Evolutionary conservation across 345 rosid genomes (phyloP).

Genomic region (Populus davidiana): DNA sequence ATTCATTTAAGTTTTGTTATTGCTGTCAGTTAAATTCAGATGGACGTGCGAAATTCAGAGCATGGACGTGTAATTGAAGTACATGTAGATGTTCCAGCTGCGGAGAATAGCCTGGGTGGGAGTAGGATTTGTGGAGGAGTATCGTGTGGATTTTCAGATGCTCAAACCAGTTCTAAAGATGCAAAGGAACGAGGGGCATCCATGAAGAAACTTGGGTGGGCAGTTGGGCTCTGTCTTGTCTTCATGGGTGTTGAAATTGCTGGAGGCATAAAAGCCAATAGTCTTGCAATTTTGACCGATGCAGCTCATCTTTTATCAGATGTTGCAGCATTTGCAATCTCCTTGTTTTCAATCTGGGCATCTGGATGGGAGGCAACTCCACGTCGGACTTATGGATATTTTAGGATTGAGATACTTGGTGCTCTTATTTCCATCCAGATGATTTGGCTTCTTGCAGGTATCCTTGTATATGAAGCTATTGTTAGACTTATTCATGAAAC

Average conservation of each 20-base stretch:
- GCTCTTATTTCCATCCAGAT: conserved; percentile 72
- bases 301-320: conserved; percentile 75
- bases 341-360: conserved; percentile 71
- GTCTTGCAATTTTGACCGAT: conserved; percentile 67
- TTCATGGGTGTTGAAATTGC: conserved; percentile 69
- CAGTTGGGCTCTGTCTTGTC: conserved; percentile 51
- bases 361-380: conserved; percentile 78
- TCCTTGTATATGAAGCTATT: conserved; percentile 72
- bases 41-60: conserved; percentile 41
- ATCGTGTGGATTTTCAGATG: conserved; percentile 55
- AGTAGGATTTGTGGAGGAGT: conserved; percentile 48
- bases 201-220: conserved; percentile 58
- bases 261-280: conserved; percentile 77
- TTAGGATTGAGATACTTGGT: conserved; percentile 67
- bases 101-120: conserved; percentile 23
- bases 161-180: conserved; percentile 45
- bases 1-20: neutral
- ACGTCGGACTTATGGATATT: conserved; percentile 65
- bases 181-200: conserved; percentile 57
- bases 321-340: conserved; percentile 77
- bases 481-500: conserved; percentile 46
- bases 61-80: conserved; percentile 44
- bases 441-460: conserved; percentile 77
- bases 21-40: conserved; percentile 36
- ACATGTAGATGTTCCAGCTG: conserved; percentile 36